Evolutionary conservation across 176 grass and related monocot genomes (phyloP), one percentile per base, ranked within the genome.

Genomic region (Pontederia paniculata): DNA sequence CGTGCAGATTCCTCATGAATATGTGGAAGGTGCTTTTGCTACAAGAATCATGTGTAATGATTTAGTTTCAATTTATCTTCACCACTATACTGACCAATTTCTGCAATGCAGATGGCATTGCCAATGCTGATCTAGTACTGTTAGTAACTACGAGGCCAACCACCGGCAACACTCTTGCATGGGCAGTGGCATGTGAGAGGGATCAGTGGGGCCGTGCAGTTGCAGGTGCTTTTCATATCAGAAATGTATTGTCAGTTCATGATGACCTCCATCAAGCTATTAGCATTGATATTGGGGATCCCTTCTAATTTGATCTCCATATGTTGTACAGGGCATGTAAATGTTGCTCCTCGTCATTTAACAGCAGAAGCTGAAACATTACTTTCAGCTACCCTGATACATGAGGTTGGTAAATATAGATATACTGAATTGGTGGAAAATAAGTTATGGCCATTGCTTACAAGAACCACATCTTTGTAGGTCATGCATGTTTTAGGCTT

Each of bases 401-500:
- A 98, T 60, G 93, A 98, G 75, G 69, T 72, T 44, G 12, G 57
- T 21, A 23, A 45, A 44, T 43, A 12, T 8, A 12, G 18, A 43
- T 17, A 9, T 17, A 45, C 25, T 15, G 25, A 42, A 0, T 3
- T 17, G 18, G 46, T 45, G 44, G 0, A 57, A 12, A 13, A 10
- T 46, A 23, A 14, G 16, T 16, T 47, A n/a, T 46, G 20, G 5
- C 16, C 23, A 43, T 17, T 62, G 25, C 43, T 23, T 23, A 12
- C 8, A 44, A 3, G 52, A 16, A 61, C 28, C 25, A 31, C 25
- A 31, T 58, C 31, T 42, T 72, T 45, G 16, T 45, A 72, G 69
- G 93, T 98, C 46, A 98, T 98, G 87, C 93, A 98, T 80, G 93
- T 98, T 84, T 72, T 98, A 69, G 93, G 93, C 28, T 98, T 98